These are phyloP conservation scores for Globisporangium polare DNA, from an alignment of 352 stramenopile genomes.

Conservation along the genomic window DNA sequence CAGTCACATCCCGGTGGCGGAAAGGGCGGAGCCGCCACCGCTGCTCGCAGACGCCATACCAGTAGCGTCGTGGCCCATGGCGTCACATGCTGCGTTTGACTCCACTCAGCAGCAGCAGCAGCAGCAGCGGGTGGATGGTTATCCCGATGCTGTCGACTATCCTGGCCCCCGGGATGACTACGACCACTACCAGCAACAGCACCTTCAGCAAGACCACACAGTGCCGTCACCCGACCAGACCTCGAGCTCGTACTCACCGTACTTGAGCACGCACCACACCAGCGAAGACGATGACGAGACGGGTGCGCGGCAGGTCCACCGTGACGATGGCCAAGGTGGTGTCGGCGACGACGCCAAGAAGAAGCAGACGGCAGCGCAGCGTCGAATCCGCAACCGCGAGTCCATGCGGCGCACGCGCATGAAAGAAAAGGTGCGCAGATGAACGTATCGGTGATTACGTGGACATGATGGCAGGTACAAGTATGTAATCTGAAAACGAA, in stretches of 20 bases:
- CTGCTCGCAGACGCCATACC: neutral
- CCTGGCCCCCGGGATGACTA: neutral
- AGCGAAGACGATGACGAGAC: conserved; percentile 7
- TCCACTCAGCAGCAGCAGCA: neutral
- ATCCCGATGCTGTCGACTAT: neutral
- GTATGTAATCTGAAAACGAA: neutral
- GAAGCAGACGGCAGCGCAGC: conserved; percentile 16
- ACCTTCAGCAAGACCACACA: neutral
- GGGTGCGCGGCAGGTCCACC: neutral
- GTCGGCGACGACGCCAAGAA: neutral
- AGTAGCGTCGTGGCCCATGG: neutral
- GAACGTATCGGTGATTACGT: neutral
- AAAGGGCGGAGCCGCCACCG: neutral
- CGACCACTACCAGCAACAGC: neutral
- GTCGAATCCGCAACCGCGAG: conserved; percentile 26
- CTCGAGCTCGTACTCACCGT: neutral
- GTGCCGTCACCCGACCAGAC: neutral
- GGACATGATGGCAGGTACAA: neutral
- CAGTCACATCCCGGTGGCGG: too few species aligned
- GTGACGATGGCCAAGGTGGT: neutral
- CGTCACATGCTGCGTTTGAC: neutral
- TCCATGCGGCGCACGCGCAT: conserved; percentile 28
- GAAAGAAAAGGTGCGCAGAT: conserved; percentile 20
- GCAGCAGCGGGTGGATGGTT: neutral
- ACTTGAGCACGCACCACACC: conserved; percentile 1